Conservation (phyloP, 176 grass and related monocot species). For the Zea luxurians region DNA sequence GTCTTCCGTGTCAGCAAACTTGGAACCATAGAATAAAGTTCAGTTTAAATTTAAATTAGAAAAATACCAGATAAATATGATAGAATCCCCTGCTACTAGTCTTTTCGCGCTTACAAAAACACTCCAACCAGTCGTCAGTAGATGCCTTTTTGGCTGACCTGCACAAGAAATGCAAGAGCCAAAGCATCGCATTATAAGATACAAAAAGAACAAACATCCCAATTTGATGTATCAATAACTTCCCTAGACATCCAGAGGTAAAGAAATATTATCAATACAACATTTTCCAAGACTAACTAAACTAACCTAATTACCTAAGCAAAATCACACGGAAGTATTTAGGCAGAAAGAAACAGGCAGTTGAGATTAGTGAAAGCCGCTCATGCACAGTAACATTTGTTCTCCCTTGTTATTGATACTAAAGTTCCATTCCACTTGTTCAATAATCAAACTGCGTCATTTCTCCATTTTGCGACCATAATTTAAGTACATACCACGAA, state of each 20-base stretch:
- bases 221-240: conserved; percentile 17
- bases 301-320: conserved; percentile 4
- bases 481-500: conserved; percentile 63
- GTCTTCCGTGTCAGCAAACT: conserved; percentile 7
- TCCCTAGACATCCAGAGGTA: not conserved
- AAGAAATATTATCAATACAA: conserved; percentile 16
- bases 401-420: not conserved
- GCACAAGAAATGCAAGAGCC: conserved; percentile 36
- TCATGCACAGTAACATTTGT: not conserved
- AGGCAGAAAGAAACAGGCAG: not conserved
- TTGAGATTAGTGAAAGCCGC: conserved; percentile 2
- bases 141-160: conserved; percentile 98
- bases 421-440: not conserved
- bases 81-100: conserved; percentile 86
- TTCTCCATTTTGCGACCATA: not conserved
- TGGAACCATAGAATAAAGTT: not conserved
- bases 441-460: not conserved
- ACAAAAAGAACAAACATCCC: not conserved
- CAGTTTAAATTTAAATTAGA: not conserved
- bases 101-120: conserved; percentile 92
- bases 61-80: conserved; percentile 94
- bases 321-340: not conserved
- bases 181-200: conserved; percentile 18
- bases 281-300: conserved; percentile 7
- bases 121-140: conserved; percentile 94